Conservation (phyloP, 345 rosid species). For the Rhizophora apiculata region DNA sequence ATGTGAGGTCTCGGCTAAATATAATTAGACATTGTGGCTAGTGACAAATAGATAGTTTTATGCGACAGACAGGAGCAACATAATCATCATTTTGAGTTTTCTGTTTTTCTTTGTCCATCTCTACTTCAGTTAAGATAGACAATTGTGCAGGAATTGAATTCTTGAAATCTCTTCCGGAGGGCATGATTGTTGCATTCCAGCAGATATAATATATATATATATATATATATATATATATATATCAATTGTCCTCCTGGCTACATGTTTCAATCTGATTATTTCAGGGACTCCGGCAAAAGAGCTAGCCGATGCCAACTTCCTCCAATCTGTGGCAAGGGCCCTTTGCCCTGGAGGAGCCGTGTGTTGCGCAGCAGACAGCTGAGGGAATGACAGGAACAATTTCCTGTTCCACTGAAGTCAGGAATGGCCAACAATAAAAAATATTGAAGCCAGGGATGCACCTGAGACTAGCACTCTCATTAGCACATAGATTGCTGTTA, state of each 20-base stretch:
- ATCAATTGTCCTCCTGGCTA: background rate
- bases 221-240: constrained; percentile 1
- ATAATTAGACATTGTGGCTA: too few relatives aligned
- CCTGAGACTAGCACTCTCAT: too few relatives aligned
- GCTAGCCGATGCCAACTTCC: constrained; percentile 10
- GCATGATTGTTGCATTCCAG: constrained; percentile 27
- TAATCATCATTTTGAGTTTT: too few relatives aligned
- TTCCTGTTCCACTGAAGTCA: constrained; percentile 1
- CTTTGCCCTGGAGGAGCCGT: constrained; percentile 24
- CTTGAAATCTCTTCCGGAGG: constrained; percentile 15
- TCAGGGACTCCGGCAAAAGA: constrained; percentile 14
- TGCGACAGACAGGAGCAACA: too few relatives aligned
- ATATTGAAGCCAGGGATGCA: too few relatives aligned
- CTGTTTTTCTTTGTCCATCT: background rate
- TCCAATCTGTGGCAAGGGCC: constrained; percentile 16
- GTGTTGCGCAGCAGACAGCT: constrained; percentile 19
- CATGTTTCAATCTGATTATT: background rate
- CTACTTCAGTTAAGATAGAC: too few relatives aligned
- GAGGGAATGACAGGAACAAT: constrained; percentile 11
- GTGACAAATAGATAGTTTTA: too few relatives aligned
- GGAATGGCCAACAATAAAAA: too few relatives aligned
- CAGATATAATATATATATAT: constrained; percentile 2
- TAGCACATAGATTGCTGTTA: too few relatives aligned
- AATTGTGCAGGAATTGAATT: constrained; percentile 15
- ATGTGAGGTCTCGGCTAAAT: too few relatives aligned